Conservation (phyloP, 1,284 basidiomycete species). For the Ganoderma lucidum region DNA sequence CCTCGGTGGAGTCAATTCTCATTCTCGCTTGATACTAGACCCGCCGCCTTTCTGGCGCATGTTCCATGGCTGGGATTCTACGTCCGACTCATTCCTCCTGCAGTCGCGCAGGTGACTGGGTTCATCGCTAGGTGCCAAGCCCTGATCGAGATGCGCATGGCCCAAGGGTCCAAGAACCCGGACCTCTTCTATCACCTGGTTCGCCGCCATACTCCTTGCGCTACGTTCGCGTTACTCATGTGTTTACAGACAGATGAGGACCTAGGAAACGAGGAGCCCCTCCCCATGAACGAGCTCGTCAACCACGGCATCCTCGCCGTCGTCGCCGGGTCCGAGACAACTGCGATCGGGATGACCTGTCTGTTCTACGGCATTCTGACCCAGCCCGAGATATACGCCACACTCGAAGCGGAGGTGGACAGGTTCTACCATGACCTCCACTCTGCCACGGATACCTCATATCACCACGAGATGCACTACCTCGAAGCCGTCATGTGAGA, state of each 20-base stretch:
- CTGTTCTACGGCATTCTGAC: not conserved
- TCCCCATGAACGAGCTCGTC: conserved; percentile 3
- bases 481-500: not conserved
- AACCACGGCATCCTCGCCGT: conserved; percentile 2
- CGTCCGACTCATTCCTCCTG: not conserved
- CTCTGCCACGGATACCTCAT: not conserved
- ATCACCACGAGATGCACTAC: not conserved
- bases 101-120: not conserved
- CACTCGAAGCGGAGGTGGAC: not conserved
- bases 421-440: not conserved
- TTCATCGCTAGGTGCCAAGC: not conserved
- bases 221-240: not conserved
- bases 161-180: not conserved
- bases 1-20: not conserved
- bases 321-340: not conserved
- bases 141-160: conserved; percentile 3
- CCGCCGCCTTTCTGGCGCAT: not conserved
- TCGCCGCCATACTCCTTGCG: not conserved
- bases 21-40: not conserved
- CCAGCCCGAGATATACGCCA: not conserved
- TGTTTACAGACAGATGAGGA: not conserved
- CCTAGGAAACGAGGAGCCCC: not conserved
- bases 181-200: conserved; percentile 1
- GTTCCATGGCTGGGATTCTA: conserved; percentile 3
- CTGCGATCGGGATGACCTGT: not conserved